These are phyloP conservation scores for Alternaria angustiovoidea DNA, from an alignment of 2,329 filamentous ascomycete species.

Conservation along the genomic window DNA sequence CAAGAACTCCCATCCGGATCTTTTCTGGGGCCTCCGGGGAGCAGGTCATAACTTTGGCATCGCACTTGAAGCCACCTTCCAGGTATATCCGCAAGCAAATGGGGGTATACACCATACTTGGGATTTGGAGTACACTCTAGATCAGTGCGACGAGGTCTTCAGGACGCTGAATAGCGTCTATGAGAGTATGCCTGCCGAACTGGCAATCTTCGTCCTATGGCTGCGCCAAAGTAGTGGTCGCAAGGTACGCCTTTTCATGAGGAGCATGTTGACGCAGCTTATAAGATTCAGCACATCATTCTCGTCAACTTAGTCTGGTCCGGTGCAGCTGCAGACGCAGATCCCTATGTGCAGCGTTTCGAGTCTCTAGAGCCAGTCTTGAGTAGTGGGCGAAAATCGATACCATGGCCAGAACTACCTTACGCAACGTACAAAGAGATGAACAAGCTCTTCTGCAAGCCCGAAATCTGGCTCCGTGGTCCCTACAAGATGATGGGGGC, in stretches of 20 bases:
- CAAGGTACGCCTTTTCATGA: slow-evolving; percentile 1
- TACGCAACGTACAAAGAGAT: slow-evolving; percentile 15
- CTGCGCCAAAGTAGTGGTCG: slow-evolving; percentile 9
- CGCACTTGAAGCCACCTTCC: slow-evolving; percentile 10
- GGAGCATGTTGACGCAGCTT: background rate
- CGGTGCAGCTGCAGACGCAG: background rate
- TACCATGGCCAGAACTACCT: slow-evolving; percentile 13
- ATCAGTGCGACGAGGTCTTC: slow-evolving; percentile 9
- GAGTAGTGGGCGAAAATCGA: slow-evolving; percentile 4
- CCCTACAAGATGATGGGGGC: slow-evolving; percentile 14
- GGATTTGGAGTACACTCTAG: slow-evolving; percentile 11
- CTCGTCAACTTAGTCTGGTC: slow-evolving; percentile 13
- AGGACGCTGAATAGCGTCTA: slow-evolving; percentile 11
- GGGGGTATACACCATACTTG: slow-evolving; percentile 11
- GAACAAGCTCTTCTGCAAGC: slow-evolving; percentile 12
- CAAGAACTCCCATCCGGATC: background rate
- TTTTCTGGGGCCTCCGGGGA: slow-evolving; percentile 8
- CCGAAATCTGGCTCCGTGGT: slow-evolving; percentile 3
- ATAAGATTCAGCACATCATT: slow-evolving; percentile 3
- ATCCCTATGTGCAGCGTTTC: slow-evolving; percentile 8
- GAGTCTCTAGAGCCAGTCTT: slow-evolving; percentile 6
- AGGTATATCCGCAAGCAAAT: slow-evolving; percentile 7
- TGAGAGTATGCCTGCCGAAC: slow-evolving; percentile 4
- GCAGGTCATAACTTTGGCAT: slow-evolving; percentile 12
- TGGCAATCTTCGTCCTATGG: slow-evolving; percentile 13